Evolutionary conservation across 2,329 filamentous ascomycete species (phyloP).

Genomic region (Chaetomiaceae sp.): DNA sequence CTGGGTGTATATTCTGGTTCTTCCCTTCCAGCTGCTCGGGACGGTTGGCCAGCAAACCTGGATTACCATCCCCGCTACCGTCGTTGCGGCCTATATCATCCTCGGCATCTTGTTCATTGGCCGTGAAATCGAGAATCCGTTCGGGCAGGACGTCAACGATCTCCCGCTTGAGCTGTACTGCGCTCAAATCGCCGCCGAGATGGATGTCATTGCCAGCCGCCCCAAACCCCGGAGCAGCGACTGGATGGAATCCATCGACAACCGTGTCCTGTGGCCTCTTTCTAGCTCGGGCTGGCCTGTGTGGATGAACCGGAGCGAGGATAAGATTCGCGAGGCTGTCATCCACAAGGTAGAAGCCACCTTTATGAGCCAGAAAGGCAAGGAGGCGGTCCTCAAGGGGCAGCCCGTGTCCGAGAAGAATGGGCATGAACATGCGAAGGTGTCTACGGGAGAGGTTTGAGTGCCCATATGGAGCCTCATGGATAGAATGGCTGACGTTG

Average conservation of each 20-base stretch:
- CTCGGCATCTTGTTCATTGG: conserved; percentile 64
- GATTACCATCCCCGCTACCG: conserved; percentile 66
- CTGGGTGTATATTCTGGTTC: conserved; percentile 67
- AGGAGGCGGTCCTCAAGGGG: conserved; percentile 1
- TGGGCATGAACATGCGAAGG: not conserved
- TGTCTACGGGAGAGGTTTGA: conserved; percentile 9
- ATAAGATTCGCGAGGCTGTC: conserved; percentile 42
- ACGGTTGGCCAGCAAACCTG: conserved; percentile 45
- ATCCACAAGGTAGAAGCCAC: conserved; percentile 34
- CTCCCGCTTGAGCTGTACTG: conserved; percentile 62
- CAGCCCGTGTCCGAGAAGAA: conserved; percentile 6
- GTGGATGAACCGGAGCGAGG: conserved; percentile 46
- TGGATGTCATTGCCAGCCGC: conserved; percentile 58
- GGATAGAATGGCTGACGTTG: too few species aligned
- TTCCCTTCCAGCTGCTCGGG: conserved; percentile 66
- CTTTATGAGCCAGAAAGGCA: conserved; percentile 29
- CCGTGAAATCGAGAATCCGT: conserved; percentile 66
- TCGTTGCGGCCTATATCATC: conserved; percentile 67
- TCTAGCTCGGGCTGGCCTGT: conserved; percentile 43
- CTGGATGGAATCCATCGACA: conserved; percentile 42
- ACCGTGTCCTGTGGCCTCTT: conserved; percentile 39
- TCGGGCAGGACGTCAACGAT: conserved; percentile 66
- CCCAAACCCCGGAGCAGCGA: conserved; percentile 47
- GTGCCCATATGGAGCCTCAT: too few species aligned
- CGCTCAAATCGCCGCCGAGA: conserved; percentile 58